A percentile compares a stretch with the other conserved stretches of the same genome.
Conservation (phyloP, 148 eudicot species). For the Simmondsia chinensis region DNA sequence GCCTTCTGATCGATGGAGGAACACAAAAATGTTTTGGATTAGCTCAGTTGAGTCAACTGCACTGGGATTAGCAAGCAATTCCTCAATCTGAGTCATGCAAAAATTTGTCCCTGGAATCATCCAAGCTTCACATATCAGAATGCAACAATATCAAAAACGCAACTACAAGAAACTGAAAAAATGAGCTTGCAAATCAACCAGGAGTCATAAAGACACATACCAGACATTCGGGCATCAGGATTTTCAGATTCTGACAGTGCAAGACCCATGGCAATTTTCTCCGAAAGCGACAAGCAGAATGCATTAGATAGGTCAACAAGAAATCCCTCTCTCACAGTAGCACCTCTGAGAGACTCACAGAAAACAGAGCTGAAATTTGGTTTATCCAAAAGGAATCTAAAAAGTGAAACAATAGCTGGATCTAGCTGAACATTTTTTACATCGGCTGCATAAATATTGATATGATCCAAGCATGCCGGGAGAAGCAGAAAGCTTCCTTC, state of each 20-base stretch:
- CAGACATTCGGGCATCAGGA: slow-evolving; percentile 47
- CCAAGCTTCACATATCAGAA: neutral
- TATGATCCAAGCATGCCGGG: slow-evolving; percentile 57
- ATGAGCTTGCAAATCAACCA: neutral
- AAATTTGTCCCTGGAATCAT: slow-evolving; percentile 69
- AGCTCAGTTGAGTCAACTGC: slow-evolving; percentile 43
- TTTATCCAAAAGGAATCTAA: slow-evolving; percentile 51
- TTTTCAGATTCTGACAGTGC: slow-evolving; percentile 74
- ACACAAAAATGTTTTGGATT: slow-evolving; percentile 66
- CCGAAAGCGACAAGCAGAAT: slow-evolving; percentile 48
- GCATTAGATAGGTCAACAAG: slow-evolving; percentile 58
- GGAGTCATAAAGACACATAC: slow-evolving; percentile 23
- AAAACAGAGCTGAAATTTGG: slow-evolving; percentile 77
- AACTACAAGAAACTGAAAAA: neutral
- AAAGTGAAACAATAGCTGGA: slow-evolving; percentile 48
- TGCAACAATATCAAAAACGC: neutral
- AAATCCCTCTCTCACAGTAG: slow-evolving; percentile 50
- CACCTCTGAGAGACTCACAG: slow-evolving; percentile 44
- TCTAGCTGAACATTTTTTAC: slow-evolving; percentile 42
- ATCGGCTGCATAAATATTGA: slow-evolving; percentile 39
- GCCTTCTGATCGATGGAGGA: slow-evolving; percentile 73
- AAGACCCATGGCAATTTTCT: slow-evolving; percentile 80
- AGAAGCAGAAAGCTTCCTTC: slow-evolving; percentile 67
- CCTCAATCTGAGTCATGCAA: slow-evolving; percentile 66
- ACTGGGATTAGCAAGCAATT: slow-evolving; percentile 39